Percentiles rank a stretch among this genome's conserved stretches.
These are phyloP conservation scores for Ogataea hybrid DNA, from an alignment of 1,139 yeast species.

Conservation along the genomic window DNA sequence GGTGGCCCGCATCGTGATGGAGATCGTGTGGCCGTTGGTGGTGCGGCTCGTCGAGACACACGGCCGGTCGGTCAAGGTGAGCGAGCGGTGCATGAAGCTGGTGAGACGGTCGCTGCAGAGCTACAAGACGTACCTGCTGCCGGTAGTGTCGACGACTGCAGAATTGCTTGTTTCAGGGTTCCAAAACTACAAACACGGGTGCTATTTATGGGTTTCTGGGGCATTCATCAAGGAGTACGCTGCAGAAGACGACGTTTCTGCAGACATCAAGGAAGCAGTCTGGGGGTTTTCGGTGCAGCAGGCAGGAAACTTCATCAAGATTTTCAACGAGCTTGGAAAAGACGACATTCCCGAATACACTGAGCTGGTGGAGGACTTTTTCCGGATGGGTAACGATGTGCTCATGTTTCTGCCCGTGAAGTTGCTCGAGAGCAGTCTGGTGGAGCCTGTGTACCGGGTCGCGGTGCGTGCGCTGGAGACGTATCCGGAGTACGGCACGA, in stretches of 20 bases:
- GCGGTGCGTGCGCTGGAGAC: conserved; percentile 53
- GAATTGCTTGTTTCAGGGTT: conserved; percentile 66
- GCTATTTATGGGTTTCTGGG: conserved; percentile 91
- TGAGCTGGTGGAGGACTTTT: conserved; percentile 85
- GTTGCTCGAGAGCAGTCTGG: conserved; percentile 50
- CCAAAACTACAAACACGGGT: conserved; percentile 66
- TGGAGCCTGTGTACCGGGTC: conserved; percentile 59
- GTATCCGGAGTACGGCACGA: conserved; percentile 69
- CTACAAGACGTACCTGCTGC: conserved; percentile 61
- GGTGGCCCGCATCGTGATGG: conserved; percentile 55
- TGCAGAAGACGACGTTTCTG: conserved; percentile 27
- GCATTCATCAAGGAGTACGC: conserved; percentile 71
- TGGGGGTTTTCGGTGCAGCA: conserved; percentile 51
- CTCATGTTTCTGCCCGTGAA: conserved; percentile 74
- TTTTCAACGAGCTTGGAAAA: conserved; percentile 29
- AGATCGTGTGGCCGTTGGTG: conserved; percentile 57
- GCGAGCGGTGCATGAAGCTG: conserved; percentile 74
- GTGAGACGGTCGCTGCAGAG: conserved; percentile 65
- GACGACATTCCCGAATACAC: conserved; percentile 46
- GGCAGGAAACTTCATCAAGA: conserved; percentile 40
- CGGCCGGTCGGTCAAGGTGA: conserved; percentile 56
- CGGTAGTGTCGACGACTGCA: conserved; percentile 65
- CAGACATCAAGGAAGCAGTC: conserved; percentile 40
- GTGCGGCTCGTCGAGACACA: conserved; percentile 48
- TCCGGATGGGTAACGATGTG: conserved; percentile 78